Conservation (phyloP, 345 rosid species). For the Citropsis articulata region DNA sequence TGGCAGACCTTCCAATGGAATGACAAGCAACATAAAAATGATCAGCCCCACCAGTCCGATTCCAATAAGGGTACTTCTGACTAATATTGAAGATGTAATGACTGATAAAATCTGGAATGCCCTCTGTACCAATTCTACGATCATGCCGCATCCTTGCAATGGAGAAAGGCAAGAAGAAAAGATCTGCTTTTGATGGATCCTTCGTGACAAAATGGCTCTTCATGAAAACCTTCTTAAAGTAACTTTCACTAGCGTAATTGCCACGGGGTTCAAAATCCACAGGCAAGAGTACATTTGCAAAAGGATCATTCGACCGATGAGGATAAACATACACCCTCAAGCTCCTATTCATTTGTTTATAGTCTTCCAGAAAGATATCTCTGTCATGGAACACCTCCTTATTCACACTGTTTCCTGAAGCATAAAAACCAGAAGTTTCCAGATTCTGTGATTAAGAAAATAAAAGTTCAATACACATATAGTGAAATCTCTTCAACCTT, state of each 20-base stretch:
- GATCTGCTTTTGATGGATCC: slow-evolving; percentile 44
- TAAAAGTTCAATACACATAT: background rate
- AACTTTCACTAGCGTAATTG: slow-evolving; percentile 61
- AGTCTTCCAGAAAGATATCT: slow-evolving; percentile 48
- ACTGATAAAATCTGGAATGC: slow-evolving; percentile 41
- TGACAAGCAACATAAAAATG: slow-evolving; percentile 67
- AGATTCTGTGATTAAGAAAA: slow-evolving; percentile 15
- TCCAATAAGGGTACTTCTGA: slow-evolving; percentile 56
- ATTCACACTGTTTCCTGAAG: slow-evolving; percentile 40
- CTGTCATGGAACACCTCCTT: slow-evolving; percentile 43
- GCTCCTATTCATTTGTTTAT: slow-evolving; percentile 51
- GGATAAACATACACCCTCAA: slow-evolving; percentile 56
- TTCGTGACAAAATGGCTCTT: slow-evolving; percentile 47
- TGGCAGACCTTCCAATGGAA: slow-evolving; percentile 52
- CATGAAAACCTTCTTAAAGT: slow-evolving; percentile 50
- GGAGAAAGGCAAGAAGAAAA: slow-evolving; percentile 61
- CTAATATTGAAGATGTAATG: slow-evolving; percentile 40
- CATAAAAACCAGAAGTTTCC: slow-evolving; percentile 32
- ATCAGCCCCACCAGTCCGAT: slow-evolving; percentile 58
- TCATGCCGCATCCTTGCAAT: slow-evolving; percentile 57
- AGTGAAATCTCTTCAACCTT: background rate
- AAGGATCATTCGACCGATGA: slow-evolving; percentile 45
- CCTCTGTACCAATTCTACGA: slow-evolving; percentile 31
- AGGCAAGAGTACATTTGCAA: slow-evolving; percentile 44
- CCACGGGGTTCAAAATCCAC: slow-evolving; percentile 45